Conservation (phyloP, 192 early-diverging fungal genomes). For the Podila clonocystis region DNA sequence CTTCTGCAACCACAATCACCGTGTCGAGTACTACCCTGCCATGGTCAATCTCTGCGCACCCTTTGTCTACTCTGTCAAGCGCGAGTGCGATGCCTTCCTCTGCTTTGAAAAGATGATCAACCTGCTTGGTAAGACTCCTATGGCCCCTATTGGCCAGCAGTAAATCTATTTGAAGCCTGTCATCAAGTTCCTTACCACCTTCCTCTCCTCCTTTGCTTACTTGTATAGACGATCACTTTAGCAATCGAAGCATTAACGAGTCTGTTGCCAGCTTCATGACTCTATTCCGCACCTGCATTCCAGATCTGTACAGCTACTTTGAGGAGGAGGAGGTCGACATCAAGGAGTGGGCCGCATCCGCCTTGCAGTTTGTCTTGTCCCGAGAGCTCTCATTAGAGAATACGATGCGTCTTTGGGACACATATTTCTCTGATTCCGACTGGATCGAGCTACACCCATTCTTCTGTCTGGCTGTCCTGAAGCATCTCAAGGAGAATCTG, state of each 20-base stretch:
- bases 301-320: constrained; percentile 93
- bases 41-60: constrained; percentile 85
- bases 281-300: constrained; percentile 82
- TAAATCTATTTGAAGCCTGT: too few relatives aligned
- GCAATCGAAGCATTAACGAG: constrained; percentile 71
- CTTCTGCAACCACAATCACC: constrained; percentile 82
- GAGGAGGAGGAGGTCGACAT: constrained; percentile 94
- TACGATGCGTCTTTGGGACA: constrained; percentile 87
- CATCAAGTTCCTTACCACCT: not conserved
- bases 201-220: not conserved
- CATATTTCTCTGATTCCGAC: constrained; percentile 83
- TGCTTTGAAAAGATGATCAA: constrained; percentile 84
- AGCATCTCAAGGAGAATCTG: constrained; percentile 76
- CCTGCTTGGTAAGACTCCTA: constrained; percentile 63
- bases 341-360: constrained; percentile 87
- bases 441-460: constrained; percentile 86
- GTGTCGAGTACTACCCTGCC: constrained; percentile 79
- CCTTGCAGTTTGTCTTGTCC: constrained; percentile 82
- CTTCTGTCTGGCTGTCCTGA: constrained; percentile 85
- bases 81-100: constrained; percentile 84
- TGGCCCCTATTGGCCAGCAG: not conserved
- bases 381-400: constrained; percentile 86
- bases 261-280: constrained; percentile 89
- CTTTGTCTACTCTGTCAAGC: constrained; percentile 77
- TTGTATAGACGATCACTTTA: constrained; percentile 73